Base-by-base conservation (phyloP, 805 yeast species). In the Groenewaldozyma salmanticensis region DNA sequence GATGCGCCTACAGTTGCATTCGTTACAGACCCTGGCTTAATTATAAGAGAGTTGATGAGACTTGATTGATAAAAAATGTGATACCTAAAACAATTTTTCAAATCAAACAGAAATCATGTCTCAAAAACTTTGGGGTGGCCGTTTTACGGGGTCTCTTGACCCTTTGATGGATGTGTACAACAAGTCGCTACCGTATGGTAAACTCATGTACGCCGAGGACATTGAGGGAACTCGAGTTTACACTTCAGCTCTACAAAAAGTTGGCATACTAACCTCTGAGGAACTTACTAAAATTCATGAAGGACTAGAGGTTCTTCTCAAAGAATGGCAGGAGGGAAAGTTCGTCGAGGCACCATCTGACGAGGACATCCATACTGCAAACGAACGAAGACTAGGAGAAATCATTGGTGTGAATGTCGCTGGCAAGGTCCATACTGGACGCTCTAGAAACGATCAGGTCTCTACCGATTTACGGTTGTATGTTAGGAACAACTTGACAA, bases 401-500 rank as follows among this genome's bases (percentile, higher is more conserved):
- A 68, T 92, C 40, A 92, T 92, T 55, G 99, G 98, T 42, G 79
- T 78, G 55, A 78, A 77, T 42, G 88, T 92, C 59, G 83, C 97
- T 13, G 99, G 99, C 32, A 92, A 92, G 57, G 97, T 92, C 22
- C 99, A 92, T 63, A 92, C 99, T n/a, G 99, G 99, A 47, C 78
- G 99, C 60, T 84, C 95, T 37, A 79, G 99, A 72, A 92, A 92
- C 58, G 99, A 92, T 62, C 99, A 92, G 68, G 96, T 88, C 38
- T 98, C 96, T 36, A 90, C 97, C 13, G 98, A 92, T 59, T 84
- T 92, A 95, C 75, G 99, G 63, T 76, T 92, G 21, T 90, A 75
- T 52, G 96, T 92, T 42, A 80, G 96, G 55, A 90, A 81, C 53
- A 74, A 77, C 49, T 66, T 92, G 48, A 59, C 55, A 16, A 71